Percentiles rank a stretch among this genome's conserved stretches.
These are phyloP conservation scores for Erysimum cheiri DNA, from an alignment of 441 rosid species.

Conservation along the genomic window DNA sequence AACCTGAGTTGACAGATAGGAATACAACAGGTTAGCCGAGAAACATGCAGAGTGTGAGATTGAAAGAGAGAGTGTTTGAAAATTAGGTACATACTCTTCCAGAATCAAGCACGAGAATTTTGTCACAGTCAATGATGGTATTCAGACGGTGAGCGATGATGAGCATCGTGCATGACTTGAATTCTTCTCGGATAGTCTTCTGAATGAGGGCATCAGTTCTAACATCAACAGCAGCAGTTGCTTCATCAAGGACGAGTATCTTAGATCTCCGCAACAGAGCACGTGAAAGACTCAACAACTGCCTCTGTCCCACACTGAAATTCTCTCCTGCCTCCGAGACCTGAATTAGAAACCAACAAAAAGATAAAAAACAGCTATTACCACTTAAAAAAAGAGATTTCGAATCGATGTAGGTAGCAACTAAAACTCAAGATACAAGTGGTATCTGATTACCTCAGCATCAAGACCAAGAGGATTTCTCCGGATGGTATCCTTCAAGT, in stretches of 20 bases:
- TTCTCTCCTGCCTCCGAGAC: slow-evolving; percentile 95
- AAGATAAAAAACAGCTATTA: background rate
- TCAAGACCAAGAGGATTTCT: slow-evolving; percentile 83
- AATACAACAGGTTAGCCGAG: slow-evolving; percentile 22
- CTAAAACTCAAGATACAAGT: slow-evolving; percentile 5
- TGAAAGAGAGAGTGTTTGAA: slow-evolving; percentile 7
- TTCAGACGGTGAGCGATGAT: slow-evolving; percentile 94
- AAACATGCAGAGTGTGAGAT: background rate
- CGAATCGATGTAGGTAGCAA: background rate
- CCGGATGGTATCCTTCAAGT: slow-evolving; percentile 81
- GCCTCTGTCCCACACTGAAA: slow-evolving; percentile 96
- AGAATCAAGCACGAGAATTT: slow-evolving; percentile 79
- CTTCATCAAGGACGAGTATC: slow-evolving; percentile 97
- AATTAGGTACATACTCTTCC: slow-evolving; percentile 65
- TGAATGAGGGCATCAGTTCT: slow-evolving; percentile 95
- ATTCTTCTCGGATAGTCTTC: slow-evolving; percentile 92
- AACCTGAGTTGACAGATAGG: slow-evolving; percentile 57
- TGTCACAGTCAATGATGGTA: slow-evolving; percentile 90
- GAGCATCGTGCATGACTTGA: slow-evolving; percentile 92
- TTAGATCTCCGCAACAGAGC: slow-evolving; percentile 88
- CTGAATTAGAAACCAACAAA: slow-evolving; percentile 42
- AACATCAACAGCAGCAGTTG: slow-evolving; percentile 97
- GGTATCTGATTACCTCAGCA: slow-evolving; percentile 64
- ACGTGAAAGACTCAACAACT: slow-evolving; percentile 89
- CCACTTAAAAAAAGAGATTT: background rate